phyloP scores from a whole-genome alignment of 495 filamentous ascomycete genomes.

The Rostrohypoxylon terebratum region DNA sequence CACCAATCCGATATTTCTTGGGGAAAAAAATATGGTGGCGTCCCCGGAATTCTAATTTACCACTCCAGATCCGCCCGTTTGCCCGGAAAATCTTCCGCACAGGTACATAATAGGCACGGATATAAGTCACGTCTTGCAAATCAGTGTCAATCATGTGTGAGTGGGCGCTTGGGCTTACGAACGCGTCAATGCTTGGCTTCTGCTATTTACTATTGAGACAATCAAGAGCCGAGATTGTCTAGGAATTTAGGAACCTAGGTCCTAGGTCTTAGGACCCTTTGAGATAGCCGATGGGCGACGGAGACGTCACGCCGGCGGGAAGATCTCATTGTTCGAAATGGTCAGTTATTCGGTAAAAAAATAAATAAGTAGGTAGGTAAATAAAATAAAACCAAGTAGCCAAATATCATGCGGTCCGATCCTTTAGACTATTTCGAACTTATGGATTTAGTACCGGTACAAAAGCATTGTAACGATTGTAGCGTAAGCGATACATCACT shows the following conservation, averaged over 20 bases:
- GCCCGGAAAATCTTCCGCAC: constrained; percentile 10
- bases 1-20: constrained; percentile 35
- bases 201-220: constrained; percentile 10
- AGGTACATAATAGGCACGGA: background rate
- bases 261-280: background rate
- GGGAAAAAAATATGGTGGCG: constrained; percentile 21
- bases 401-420: constrained; percentile 31
- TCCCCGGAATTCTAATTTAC: constrained; percentile 32
- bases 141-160: constrained; percentile 16
- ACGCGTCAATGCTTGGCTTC: constrained; percentile 19
- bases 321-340: constrained; percentile 22
- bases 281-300: constrained; percentile 3
- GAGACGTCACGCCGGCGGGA: constrained; percentile 17
- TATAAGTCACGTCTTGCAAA: constrained; percentile 4
- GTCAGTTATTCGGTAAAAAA: constrained; percentile 16
- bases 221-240: constrained; percentile 1
- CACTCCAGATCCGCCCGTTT: constrained; percentile 26
- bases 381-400: background rate
- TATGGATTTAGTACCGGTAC: constrained; percentile 2
- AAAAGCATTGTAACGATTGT: too few species aligned
- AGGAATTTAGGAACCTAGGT: background rate
- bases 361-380: too few species aligned
- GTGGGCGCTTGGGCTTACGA: background rate
- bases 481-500: background rate
- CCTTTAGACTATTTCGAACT: constrained; percentile 12